Conservation (phyloP, 129 eudicot species). For the Apium graveolens region DNA sequence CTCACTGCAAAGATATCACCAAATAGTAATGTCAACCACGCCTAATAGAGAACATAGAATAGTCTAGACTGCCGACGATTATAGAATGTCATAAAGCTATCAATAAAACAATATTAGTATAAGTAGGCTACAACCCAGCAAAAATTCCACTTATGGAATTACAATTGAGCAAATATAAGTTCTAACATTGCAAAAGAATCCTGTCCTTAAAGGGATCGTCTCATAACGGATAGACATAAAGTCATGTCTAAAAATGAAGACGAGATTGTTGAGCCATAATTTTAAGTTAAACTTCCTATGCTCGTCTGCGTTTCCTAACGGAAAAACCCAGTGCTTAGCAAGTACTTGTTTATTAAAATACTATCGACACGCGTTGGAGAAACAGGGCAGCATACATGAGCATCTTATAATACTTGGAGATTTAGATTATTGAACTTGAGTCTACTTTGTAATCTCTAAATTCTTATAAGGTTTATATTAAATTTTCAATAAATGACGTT, state of each 20-base stretch:
- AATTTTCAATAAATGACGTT: neutral
- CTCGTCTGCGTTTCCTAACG: neutral
- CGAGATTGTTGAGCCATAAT: neutral
- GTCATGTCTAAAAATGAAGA: neutral
- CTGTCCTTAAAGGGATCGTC: neutral
- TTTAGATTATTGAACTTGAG: neutral
- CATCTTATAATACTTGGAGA: neutral
- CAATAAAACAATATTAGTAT: neutral
- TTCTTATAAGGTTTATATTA: neutral
- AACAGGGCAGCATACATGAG: neutral
- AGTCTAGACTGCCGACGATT: neutral
- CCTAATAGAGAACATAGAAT: neutral
- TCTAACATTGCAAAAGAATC: neutral
- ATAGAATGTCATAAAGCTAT: neutral
- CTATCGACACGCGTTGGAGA: neutral
- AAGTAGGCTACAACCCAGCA: neutral
- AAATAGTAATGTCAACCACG: constrained; percentile 14
- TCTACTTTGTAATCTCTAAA: neutral
- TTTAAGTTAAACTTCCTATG: neutral
- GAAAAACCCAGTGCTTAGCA: neutral
- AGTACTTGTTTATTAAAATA: neutral
- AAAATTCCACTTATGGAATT: neutral
- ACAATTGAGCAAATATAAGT: neutral
- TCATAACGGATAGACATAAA: neutral
- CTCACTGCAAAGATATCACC: constrained; percentile 47